Conservation (phyloP, 2,329 filamentous ascomycete genomes). For the Zymoseptoria crescenta region DNA sequence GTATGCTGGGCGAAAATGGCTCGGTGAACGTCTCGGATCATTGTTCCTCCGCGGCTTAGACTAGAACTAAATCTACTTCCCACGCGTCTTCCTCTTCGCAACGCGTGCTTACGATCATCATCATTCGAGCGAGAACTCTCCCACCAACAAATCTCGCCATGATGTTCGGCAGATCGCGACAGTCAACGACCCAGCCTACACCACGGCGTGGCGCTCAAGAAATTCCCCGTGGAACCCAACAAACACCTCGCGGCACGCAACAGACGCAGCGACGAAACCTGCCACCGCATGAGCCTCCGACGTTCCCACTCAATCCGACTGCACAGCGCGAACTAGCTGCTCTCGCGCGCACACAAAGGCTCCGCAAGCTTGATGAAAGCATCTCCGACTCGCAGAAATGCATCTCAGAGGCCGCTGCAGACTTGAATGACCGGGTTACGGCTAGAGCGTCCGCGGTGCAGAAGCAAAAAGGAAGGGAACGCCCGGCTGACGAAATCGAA, state of each 20-base stretch:
- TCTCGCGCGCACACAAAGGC: slow-evolving; percentile 36
- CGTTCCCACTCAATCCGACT: slow-evolving; percentile 42
- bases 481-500: slow-evolving; percentile 28
- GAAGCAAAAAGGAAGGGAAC: slow-evolving; percentile 28
- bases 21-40: background rate
- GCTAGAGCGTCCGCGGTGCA: slow-evolving; percentile 24
- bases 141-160: background rate
- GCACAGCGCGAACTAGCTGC: slow-evolving; percentile 41
- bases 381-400: slow-evolving; percentile 39
- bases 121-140: background rate
- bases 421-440: slow-evolving; percentile 50
- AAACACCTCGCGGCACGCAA: slow-evolving; percentile 1
- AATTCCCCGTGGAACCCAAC: slow-evolving; percentile 1
- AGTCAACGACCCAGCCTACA: slow-evolving; percentile 6
- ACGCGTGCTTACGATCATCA: background rate
- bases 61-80: background rate
- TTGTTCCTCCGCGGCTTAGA: background rate
- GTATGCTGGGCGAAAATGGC: background rate
- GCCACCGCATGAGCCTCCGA: slow-evolving; percentile 47
- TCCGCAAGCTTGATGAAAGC: slow-evolving; percentile 42
- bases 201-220: slow-evolving; percentile 1
- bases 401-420: slow-evolving; percentile 44
- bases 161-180: slow-evolving; percentile 3
- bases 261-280: background rate
- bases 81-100: background rate